phyloP scores from a whole-genome alignment of 1,284 basidiomycete species.

The Ceratobasidium sp. region DNA sequence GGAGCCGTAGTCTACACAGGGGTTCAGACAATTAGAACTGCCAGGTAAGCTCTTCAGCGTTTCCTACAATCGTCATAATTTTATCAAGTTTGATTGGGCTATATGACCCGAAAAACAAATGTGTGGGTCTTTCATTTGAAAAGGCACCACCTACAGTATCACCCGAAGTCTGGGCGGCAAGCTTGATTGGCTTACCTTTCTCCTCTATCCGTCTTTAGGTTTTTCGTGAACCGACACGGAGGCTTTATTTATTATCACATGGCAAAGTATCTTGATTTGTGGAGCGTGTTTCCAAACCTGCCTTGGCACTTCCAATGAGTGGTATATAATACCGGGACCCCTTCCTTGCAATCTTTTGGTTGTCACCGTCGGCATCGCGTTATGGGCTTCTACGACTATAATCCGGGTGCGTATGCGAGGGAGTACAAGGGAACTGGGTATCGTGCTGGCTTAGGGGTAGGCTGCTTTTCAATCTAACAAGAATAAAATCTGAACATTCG shows the following conservation, averaged over 20 bases:
- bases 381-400: conserved; percentile 24
- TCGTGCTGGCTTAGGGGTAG: conserved; percentile 13
- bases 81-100: not conserved
- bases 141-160: not conserved
- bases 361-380: no score
- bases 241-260: no score
- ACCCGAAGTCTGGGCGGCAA: no score
- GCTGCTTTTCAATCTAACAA: not conserved
- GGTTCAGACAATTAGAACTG: no score
- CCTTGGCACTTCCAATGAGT: no score
- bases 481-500: not conserved
- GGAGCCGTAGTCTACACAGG: no score
- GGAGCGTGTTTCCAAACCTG: no score
- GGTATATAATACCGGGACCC: not conserved
- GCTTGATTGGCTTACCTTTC: no score
- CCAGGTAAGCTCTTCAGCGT: not conserved
- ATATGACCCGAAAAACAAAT: not conserved
- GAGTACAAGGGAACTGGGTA: conserved; percentile 12
- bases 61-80: not conserved
- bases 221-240: no score
- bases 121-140: conserved; percentile 5
- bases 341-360: not conserved
- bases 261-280: no score
- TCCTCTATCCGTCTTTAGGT: no score
- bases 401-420: conserved; percentile 4